phyloP scores from a whole-genome alignment of 805 yeast genomes.

The Saturnispora bothae region DNA sequence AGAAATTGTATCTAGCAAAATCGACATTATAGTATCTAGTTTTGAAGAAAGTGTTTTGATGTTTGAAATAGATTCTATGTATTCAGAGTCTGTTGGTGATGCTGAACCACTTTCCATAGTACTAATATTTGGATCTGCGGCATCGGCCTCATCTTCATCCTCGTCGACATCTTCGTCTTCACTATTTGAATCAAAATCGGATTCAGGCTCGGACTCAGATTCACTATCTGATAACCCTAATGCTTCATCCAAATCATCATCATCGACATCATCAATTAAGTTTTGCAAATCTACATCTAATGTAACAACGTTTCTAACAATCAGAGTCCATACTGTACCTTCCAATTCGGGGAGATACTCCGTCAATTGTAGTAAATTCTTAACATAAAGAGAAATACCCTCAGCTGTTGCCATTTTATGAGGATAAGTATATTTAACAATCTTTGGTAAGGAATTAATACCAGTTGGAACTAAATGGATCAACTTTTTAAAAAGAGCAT shows the following conservation, averaged over 20 bases:
- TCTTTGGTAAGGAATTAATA: slow-evolving; percentile 48
- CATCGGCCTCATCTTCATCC: slow-evolving; percentile 24
- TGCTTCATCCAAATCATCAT: slow-evolving; percentile 48
- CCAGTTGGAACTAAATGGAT: slow-evolving; percentile 75
- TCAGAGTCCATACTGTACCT: slow-evolving; percentile 65
- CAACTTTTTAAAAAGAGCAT: slow-evolving; percentile 53
- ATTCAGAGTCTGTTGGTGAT: slow-evolving; percentile 31
- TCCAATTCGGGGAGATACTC: slow-evolving; percentile 70
- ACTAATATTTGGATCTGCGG: slow-evolving; percentile 32
- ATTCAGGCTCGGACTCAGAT: slow-evolving; percentile 28
- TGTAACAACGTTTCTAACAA: slow-evolving; percentile 71
- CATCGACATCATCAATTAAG: slow-evolving; percentile 77
- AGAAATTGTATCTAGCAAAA: slow-evolving; percentile 43
- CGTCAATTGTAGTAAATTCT: slow-evolving; percentile 49
- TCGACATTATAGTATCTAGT: slow-evolving; percentile 57
- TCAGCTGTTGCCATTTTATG: slow-evolving; percentile 56
- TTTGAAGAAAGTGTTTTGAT: slow-evolving; percentile 51
- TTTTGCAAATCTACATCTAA: slow-evolving; percentile 89
- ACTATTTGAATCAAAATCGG: slow-evolving; percentile 19
- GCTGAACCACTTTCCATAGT: slow-evolving; percentile 9
- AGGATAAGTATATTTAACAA: slow-evolving; percentile 59
- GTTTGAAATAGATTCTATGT: slow-evolving; percentile 36
- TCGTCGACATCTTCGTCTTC: slow-evolving; percentile 17
- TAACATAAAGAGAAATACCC: slow-evolving; percentile 51
- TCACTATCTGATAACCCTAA: slow-evolving; percentile 23